Evolutionary conservation across 2,329 filamentous ascomycete species (phyloP), one percentile per base, ranked within the genome.

Genomic region (Sporothrix mexicana): DNA sequence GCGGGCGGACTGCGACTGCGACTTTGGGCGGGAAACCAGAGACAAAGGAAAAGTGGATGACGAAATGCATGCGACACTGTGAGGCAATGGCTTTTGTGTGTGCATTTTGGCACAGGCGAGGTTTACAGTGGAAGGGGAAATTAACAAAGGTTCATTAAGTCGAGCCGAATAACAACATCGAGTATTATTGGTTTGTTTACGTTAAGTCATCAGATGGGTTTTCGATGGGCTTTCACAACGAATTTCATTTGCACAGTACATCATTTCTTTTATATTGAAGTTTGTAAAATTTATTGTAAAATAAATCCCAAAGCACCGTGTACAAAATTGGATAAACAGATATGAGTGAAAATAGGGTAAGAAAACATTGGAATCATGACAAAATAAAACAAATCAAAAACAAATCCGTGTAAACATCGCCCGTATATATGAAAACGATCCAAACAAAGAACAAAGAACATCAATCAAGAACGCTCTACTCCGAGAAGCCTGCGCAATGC

Each of bases 401-500:
- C 12, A 47, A 66, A 23, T 66, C 5, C n/a, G 61, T 66, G n/a
- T 66, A 66, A 25, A 25, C 13, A 7, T 47, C 61, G 61, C 41
- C n/a, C 12, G 41, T 47, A 64, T 20, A 45, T 45, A 7, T 43
- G 17, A 23, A 25, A 55, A 55, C 6, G n/a, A 61, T 57, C 51
- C 41, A 41, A 49, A 45, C 7, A 15, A 72, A n/a, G 20, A 64
- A 3, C 3, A 62, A 20, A 3, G n/a, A 64, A 45, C 23, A 45
- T 6, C 36, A 17, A 9, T 5, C 12, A 61, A 43, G 6, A 13
- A 64, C n/a, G 13, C 20, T 17, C n/a, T 69, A 73, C 25, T 73
- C 72, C 4, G 72, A 64, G 47, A 47, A 73, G 10, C 72, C 72
- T 30, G 64, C 72, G 47, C 69, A 71, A 53, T 74, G 73, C 8